Conservation (phyloP, 2,329 filamentous ascomycete species). For the Neofusicoccum umdonicola region DNA sequence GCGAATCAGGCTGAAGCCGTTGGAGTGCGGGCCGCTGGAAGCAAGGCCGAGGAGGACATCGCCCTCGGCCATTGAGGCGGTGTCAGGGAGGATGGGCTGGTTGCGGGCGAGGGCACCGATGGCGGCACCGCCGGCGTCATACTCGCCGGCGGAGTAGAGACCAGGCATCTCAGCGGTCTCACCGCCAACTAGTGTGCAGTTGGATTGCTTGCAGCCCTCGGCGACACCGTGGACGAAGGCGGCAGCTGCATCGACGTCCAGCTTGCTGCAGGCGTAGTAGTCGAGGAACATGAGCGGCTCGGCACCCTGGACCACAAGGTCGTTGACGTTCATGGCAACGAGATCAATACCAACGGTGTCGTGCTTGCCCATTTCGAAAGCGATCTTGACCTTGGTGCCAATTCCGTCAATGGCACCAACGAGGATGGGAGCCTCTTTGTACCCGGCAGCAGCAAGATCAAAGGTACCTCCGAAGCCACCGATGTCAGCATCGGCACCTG, state of each 20-base stretch:
- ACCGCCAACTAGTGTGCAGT: slow-evolving; percentile 89
- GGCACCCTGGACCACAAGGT: slow-evolving; percentile 92
- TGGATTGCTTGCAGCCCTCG: slow-evolving; percentile 77
- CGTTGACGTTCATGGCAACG: slow-evolving; percentile 99
- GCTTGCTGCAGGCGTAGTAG: slow-evolving; percentile 91
- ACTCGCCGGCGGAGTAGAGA: slow-evolving; percentile 84
- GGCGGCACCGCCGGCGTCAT: slow-evolving; percentile 88
- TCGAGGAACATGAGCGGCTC: slow-evolving; percentile 96
- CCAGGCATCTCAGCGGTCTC: slow-evolving; percentile 99
- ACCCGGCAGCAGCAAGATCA: slow-evolving; percentile 73
- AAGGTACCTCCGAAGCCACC: slow-evolving; percentile 92
- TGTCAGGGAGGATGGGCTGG: slow-evolving; percentile 69
- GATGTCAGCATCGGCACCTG: slow-evolving; percentile 89
- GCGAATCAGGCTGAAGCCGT: slow-evolving; percentile 95
- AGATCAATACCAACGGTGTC: slow-evolving; percentile 94
- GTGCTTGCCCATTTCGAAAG: slow-evolving; percentile 84
- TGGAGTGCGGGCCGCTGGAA: slow-evolving; percentile 88
- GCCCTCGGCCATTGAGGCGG: slow-evolving; percentile 71
- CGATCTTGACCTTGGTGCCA: slow-evolving; percentile 95
- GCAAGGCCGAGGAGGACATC: slow-evolving; percentile 83
- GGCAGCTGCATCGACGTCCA: slow-evolving; percentile 74
- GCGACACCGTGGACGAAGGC: slow-evolving; percentile 91
- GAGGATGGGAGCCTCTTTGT: slow-evolving; percentile 70
- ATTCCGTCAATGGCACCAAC: slow-evolving; percentile 97
- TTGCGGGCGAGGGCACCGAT: slow-evolving; percentile 75